Evolutionary conservation across 2,329 filamentous ascomycete species (phyloP).

Genomic region (Zymoseptoria crescenta): DNA sequence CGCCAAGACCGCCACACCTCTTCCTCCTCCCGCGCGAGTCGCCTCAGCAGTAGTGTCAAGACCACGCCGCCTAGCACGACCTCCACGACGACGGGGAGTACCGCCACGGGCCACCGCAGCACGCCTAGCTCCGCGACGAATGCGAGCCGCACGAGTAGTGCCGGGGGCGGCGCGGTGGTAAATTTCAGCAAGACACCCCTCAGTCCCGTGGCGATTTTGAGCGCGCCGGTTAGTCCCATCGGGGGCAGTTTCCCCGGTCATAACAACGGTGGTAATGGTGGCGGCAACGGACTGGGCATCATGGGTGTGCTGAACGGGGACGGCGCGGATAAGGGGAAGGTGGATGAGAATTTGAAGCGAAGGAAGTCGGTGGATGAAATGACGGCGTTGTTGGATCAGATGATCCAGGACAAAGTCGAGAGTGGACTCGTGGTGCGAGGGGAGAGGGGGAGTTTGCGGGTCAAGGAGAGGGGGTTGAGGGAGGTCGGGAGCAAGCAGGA

Average conservation of each 20-base stretch:
- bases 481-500: not conserved
- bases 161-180: constrained; percentile 10
- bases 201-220: constrained; percentile 25
- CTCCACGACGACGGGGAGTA: not conserved
- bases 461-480: constrained; percentile 1
- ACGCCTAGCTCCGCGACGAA: constrained; percentile 15
- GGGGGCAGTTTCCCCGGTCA: not conserved
- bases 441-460: constrained; percentile 57
- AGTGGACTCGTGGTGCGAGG: constrained; percentile 63
- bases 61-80: not conserved
- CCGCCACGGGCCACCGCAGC: constrained; percentile 17
- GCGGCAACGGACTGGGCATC: not conserved
- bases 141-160: constrained; percentile 18
- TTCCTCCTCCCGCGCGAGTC: constrained; percentile 8
- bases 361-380: constrained; percentile 76
- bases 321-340: constrained; percentile 8
- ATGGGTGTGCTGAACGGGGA: not conserved
- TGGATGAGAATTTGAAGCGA: constrained; percentile 2
- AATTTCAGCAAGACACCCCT: constrained; percentile 25
- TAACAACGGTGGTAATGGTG: not conserved
- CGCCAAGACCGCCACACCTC: not conserved
- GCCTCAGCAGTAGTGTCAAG: not conserved
- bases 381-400: constrained; percentile 87
- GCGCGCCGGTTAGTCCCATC: constrained; percentile 14
- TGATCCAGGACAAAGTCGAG: constrained; percentile 86